Evolutionary conservation across 306 rosid genomes (phyloP).

Genomic region (Arachis stenosperma): DNA sequence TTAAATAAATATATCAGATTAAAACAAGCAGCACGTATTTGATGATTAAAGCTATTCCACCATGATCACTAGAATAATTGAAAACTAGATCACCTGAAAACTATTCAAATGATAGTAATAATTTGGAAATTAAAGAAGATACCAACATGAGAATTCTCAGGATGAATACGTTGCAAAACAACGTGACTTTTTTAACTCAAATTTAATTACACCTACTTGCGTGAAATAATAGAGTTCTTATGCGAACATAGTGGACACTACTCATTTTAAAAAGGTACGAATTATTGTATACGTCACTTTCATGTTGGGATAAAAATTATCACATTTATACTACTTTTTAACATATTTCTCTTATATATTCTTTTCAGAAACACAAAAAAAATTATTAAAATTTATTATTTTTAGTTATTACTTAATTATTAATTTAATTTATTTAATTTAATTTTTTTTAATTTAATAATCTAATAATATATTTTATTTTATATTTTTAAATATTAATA

Average conservation of each 20-base stretch:
- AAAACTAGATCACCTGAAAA: constrained; percentile 3
- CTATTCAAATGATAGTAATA: constrained; percentile 25
- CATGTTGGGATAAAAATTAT: background rate
- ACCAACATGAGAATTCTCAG: background rate
- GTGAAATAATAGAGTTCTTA: constrained; percentile 25
- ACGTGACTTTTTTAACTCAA: background rate
- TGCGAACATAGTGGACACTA: constrained; percentile 28
- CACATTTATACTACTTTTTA: too few species aligned
- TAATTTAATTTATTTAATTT: too few species aligned
- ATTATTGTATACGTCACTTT: constrained; percentile 12
- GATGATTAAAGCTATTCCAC: constrained; percentile 40
- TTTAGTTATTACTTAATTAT: too few species aligned
- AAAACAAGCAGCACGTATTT: background rate
- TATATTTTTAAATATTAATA: too few species aligned
- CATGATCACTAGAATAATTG: background rate
- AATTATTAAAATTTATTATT: too few species aligned
- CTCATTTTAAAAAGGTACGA: constrained; percentile 11
- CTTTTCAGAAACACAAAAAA: too few species aligned
- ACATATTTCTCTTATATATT: too few species aligned
- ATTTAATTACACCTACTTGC: background rate
- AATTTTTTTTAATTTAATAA: too few species aligned
- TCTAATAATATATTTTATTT: too few species aligned
- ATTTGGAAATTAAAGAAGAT: constrained; percentile 20
- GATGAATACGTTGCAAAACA: background rate
- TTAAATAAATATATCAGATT: too few species aligned